Conservation (phyloP, 495 filamentous ascomycete genomes). For the Xylaria cubensis region DNA sequence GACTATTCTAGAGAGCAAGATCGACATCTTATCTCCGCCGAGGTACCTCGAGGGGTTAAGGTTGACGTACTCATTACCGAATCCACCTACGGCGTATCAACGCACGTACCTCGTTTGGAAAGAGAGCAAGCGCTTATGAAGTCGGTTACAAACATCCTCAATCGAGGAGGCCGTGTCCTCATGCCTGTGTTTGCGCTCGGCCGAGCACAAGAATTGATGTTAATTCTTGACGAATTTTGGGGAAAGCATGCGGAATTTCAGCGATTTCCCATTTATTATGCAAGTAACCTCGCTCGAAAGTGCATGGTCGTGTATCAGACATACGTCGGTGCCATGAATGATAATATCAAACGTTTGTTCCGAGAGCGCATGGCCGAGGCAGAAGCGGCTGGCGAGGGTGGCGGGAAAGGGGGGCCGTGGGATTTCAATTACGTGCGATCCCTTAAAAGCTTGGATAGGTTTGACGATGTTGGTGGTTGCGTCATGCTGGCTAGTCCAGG, state of each 20-base stretch:
- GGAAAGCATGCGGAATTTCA: conserved; percentile 82
- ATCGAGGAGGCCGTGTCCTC: conserved; percentile 87
- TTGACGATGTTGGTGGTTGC: conserved; percentile 93
- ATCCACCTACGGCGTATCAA: conserved; percentile 93
- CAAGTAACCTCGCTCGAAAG: conserved; percentile 88
- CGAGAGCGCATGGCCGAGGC: conserved; percentile 85
- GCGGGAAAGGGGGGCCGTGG: conserved; percentile 86
- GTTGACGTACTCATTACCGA: conserved; percentile 97
- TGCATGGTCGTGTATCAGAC: conserved; percentile 99
- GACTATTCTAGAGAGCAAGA: conserved; percentile 96
- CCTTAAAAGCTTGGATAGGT: conserved; percentile 89
- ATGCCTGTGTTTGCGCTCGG: conserved; percentile 97
- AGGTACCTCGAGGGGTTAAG: conserved; percentile 82
- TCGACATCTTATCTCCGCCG: conserved; percentile 89
- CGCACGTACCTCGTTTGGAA: conserved; percentile 85
- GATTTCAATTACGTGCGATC: conserved; percentile 92
- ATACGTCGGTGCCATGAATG: conserved; percentile 97
- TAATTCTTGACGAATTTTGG: conserved; percentile 99
- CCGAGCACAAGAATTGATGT: conserved; percentile 87
- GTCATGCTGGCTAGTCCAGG: conserved; percentile 97
- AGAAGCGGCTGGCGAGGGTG: conserved; percentile 72
- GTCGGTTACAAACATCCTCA: conserved; percentile 85
- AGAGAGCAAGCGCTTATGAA: conserved; percentile 94
- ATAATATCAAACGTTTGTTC: conserved; percentile 93
- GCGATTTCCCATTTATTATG: conserved; percentile 94